phyloP scores from a whole-genome alignment of 257 asterid genomes.

The Solanum piurae region DNA sequence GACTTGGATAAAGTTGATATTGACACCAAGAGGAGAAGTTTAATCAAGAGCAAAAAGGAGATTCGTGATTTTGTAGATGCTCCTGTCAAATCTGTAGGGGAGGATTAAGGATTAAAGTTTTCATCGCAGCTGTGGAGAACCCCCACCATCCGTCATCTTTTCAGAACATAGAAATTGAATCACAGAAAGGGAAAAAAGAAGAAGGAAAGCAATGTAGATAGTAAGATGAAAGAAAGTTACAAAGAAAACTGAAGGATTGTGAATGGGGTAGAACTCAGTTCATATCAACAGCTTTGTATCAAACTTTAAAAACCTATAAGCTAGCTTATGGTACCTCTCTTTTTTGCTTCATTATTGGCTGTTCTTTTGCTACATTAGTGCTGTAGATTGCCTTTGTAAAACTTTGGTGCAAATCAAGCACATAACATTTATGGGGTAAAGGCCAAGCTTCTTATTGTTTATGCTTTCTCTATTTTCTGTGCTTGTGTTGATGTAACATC shows the following conservation, averaged over 20 bases:
- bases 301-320: background rate
- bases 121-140: background rate
- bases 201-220: background rate
- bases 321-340: background rate
- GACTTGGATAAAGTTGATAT: conserved; percentile 29
- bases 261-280: background rate
- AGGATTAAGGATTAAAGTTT: background rate
- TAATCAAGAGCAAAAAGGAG: conserved; percentile 21
- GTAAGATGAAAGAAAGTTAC: background rate
- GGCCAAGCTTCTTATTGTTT: background rate
- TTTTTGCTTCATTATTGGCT: background rate
- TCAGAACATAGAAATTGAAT: background rate
- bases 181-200: background rate
- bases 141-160: background rate
- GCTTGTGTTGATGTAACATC: background rate
- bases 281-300: background rate
- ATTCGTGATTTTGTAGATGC: conserved; percentile 19
- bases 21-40: conserved; percentile 20
- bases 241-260: background rate
- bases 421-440: background rate
- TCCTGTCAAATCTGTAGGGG: conserved; percentile 5
- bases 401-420: background rate
- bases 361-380: background rate
- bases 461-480: background rate
- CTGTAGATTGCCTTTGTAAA: background rate